A percentile compares a stretch with the other conserved stretches of the same genome.
Conservation (phyloP, 2,329 filamentous ascomycete species). For the Chaetomium globosum region DNA sequence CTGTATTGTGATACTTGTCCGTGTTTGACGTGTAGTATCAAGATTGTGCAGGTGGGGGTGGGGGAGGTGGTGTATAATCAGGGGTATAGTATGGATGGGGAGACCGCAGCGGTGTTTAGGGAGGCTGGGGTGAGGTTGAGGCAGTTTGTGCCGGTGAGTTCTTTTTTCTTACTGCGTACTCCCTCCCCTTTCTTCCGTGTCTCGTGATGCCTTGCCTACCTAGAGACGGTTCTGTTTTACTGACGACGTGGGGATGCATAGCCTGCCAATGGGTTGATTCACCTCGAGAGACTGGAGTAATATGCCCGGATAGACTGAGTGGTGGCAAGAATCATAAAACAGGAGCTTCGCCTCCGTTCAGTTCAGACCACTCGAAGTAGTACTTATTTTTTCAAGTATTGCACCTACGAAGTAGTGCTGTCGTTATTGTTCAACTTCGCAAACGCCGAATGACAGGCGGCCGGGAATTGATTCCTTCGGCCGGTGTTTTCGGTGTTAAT, state of each 20-base stretch:
- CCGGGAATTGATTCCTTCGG: neutral
- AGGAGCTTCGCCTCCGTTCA: neutral
- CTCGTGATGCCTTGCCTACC: conserved; percentile 11
- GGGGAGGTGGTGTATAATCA: conserved; percentile 93
- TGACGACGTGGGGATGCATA: conserved; percentile 6
- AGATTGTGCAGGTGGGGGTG: conserved; percentile 96
- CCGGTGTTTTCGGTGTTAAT: neutral
- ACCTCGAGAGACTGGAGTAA: conserved; percentile 30
- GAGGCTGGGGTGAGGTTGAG: conserved; percentile 82
- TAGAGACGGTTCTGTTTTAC: neutral
- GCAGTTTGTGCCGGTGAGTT: conserved; percentile 81
- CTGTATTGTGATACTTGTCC: conserved; percentile 97
- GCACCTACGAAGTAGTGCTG: no score
- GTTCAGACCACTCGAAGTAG: neutral
- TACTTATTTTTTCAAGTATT: neutral
- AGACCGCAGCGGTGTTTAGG: conserved; percentile 78
- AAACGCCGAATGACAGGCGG: neutral
- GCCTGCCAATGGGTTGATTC: conserved; percentile 33
- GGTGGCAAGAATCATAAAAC: neutral
- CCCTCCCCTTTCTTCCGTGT: neutral
- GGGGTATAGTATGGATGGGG: conserved; percentile 89
- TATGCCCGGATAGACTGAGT: conserved; percentile 11
- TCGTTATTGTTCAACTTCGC: no score
- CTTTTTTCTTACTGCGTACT: no score
- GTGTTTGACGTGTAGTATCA: conserved; percentile 96